Percentiles rank a stretch among this genome's conserved stretches.
Evolutionary conservation across 2,329 filamentous ascomycete species (phyloP).

Genomic region (Chaetomium globosum): DNA sequence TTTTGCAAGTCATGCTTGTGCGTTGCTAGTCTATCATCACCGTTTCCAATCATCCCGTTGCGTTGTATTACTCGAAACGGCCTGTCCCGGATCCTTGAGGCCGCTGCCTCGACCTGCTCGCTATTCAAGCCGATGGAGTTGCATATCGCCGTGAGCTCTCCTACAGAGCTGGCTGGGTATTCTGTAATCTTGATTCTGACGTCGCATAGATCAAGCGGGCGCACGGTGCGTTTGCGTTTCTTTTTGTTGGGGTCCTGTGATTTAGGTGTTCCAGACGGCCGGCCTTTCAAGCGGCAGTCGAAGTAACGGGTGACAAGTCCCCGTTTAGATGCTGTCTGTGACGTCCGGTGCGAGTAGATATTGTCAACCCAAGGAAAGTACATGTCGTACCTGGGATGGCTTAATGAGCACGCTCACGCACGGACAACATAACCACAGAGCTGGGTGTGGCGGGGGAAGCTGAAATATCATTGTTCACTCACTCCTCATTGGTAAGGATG

Average conservation of each 20-base stretch:
- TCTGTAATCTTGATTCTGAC: constrained; percentile 87
- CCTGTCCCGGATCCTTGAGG: constrained; percentile 52
- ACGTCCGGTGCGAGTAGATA: constrained; percentile 81
- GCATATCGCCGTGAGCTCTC: constrained; percentile 5
- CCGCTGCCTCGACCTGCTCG: constrained; percentile 33
- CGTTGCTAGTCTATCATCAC: constrained; percentile 53
- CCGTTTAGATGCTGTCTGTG: constrained; percentile 75
- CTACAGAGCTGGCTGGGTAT: constrained; percentile 63
- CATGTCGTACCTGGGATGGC: constrained; percentile 64
- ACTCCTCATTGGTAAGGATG: constrained; percentile 73
- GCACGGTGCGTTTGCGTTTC: constrained; percentile 75
- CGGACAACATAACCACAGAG: not conserved
- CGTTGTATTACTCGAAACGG: constrained; percentile 74
- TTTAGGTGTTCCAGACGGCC: constrained; percentile 77
- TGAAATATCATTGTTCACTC: constrained; percentile 39
- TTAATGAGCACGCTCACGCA: constrained; percentile 2
- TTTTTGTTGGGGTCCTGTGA: constrained; percentile 79
- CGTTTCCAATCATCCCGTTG: constrained; percentile 66
- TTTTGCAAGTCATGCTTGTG: constrained; percentile 74
- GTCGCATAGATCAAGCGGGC: constrained; percentile 77
- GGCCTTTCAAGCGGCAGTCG: constrained; percentile 80
- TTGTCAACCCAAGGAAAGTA: constrained; percentile 86
- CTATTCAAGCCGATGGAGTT: constrained; percentile 31
- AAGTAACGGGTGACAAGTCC: constrained; percentile 83
- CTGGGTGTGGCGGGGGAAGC: not conserved